Percentiles rank a stretch among this genome's conserved stretches.
Evolutionary conservation across 306 rosid species (phyloP).

Genomic region (Quercus aquifolioides): DNA sequence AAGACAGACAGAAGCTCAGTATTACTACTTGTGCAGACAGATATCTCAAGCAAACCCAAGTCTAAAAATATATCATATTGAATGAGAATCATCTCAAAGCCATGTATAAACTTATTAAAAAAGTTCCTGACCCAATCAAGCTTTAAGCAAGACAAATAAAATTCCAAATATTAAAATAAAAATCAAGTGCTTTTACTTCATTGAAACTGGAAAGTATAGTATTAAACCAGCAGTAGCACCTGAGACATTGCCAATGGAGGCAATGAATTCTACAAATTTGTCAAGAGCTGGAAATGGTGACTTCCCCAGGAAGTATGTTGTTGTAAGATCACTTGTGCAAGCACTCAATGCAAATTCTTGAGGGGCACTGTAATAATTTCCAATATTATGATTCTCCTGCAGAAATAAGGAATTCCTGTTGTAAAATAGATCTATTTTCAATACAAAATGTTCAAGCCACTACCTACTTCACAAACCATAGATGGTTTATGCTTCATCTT

Average conservation of each 20-base stretch:
- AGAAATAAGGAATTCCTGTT: constrained; percentile 8
- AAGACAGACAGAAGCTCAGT: not conserved
- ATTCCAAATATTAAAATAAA: not conserved
- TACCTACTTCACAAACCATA: not conserved
- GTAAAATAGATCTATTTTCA: not conserved
- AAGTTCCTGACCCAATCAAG: not conserved
- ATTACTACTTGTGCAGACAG: not conserved
- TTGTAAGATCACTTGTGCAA: constrained; percentile 45
- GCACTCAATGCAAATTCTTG: constrained; percentile 35
- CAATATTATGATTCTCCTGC: constrained; percentile 55
- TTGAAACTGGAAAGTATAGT: constrained; percentile 9
- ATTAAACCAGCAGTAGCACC: constrained; percentile 38
- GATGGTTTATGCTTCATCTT: not conserved
- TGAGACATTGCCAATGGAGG: constrained; percentile 62
- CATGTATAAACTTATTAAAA: not conserved
- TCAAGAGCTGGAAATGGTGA: constrained; percentile 86
- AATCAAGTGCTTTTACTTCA: not conserved
- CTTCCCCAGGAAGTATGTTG: constrained; percentile 63
- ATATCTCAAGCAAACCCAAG: constrained; percentile 2
- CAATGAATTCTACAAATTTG: constrained; percentile 61
- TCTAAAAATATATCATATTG: not conserved
- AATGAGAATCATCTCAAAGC: not conserved
- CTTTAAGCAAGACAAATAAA: constrained; percentile 3
- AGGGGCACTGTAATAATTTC: constrained; percentile 26
- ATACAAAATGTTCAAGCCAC: not conserved